Evolutionary conservation across 805 yeast species (phyloP).

Genomic region (Wickerhamiella vanderwaltii): DNA sequence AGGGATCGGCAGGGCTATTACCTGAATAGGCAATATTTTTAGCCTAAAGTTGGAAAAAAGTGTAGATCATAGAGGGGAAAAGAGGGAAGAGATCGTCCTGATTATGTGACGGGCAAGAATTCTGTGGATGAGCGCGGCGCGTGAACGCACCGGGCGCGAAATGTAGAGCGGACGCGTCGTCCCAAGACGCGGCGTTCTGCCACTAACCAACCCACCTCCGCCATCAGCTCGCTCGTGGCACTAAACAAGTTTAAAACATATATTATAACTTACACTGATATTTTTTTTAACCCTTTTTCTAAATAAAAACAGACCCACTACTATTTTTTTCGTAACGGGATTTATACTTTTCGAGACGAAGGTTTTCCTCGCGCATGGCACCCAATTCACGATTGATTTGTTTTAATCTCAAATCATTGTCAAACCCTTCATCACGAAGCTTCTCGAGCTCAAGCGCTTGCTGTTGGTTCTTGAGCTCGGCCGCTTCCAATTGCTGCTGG

Average conservation of each 20-base stretch:
- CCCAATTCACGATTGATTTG: slow-evolving; percentile 7
- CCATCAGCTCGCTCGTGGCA: neutral
- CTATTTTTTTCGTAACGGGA: neutral
- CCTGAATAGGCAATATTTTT: too few species aligned
- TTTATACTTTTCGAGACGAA: slow-evolving; percentile 3
- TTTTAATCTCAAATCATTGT: slow-evolving; percentile 7
- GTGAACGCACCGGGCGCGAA: neutral
- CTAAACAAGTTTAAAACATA: neutral
- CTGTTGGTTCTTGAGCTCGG: slow-evolving; percentile 36
- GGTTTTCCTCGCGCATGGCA: slow-evolving; percentile 6
- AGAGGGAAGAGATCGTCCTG: too few species aligned
- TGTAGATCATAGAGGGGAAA: too few species aligned
- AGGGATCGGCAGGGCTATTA: too few species aligned
- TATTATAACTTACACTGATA: neutral
- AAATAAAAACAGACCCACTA: slow-evolving; percentile 3
- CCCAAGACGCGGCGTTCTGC: neutral
- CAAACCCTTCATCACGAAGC: slow-evolving; percentile 28
- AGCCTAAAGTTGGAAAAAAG: too few species aligned
- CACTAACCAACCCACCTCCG: neutral
- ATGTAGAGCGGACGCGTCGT: neutral
- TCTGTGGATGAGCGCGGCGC: too few species aligned
- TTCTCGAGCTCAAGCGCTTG: slow-evolving; percentile 29
- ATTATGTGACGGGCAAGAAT: too few species aligned
- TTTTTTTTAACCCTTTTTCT: neutral
- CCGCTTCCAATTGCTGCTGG: slow-evolving; percentile 42